Evolutionary conservation across 2,329 filamentous ascomycete species (phyloP), one percentile per base, ranked within the genome.

Genomic region (Calonectria pseudoturangicola): DNA sequence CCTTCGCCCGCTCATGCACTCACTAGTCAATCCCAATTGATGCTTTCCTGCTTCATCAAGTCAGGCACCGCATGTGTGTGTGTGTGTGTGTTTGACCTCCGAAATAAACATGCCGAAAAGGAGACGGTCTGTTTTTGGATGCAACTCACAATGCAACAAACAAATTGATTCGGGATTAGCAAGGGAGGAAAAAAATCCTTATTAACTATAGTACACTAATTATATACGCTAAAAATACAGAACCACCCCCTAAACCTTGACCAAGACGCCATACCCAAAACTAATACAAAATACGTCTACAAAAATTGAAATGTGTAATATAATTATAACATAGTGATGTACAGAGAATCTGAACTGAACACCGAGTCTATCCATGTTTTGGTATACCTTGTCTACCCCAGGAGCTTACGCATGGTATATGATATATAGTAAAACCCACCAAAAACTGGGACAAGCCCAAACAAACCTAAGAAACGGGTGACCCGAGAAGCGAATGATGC

Each of bases 361-460:
- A 79, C 78, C 77, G 68, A 74, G 68, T 79, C 78, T 79, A 79
- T 77, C 77, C 78, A 76, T 76, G 41, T 79, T 78, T 79, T 79
- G 78, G 75, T 79, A 79, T 79, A 79, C 78, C 73, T 79, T 77
- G 75, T 79, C 77, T 79, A 79, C 76, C 77, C 77, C 72, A 56
- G 69, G 70, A 79, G 74, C 75, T 76, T 79, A 79, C 76, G 73
- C 73, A 62, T 79, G 77, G 77, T 79, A 73, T 73, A 73, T 73
- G 48, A 78, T 77, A 71, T 77, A 70, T 62, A 75, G 68, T 74
- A 58, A 68, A 50, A 63, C 69, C 18, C 25, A 62, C 27, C 58
- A 66, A 64, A 60, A 76, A 73, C 45, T 71, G 72, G 67, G 69
- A 71, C 72, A 60, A 54, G 28, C 41, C 63, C 68, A 47, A 68